phyloP scores from a whole-genome alignment of 768 basidiomycete genomes.

The Termitomyces sp. region DNA sequence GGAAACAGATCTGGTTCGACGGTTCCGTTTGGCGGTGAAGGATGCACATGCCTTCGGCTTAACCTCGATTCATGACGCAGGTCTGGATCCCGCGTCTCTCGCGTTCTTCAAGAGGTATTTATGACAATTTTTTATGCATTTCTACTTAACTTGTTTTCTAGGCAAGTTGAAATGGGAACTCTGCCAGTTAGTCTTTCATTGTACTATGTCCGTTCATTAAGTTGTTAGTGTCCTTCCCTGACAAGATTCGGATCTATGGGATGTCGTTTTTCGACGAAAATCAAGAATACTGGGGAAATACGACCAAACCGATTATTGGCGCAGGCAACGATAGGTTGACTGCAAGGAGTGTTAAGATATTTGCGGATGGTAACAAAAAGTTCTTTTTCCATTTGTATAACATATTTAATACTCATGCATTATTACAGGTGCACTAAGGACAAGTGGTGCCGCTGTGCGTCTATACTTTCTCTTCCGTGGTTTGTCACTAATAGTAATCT shows the following conservation, averaged over 20 bases:
- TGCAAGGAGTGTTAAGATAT: conserved; percentile 74
- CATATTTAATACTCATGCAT: conserved; percentile 1
- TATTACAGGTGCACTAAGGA: conserved; percentile 68
- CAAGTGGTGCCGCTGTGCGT: conserved; percentile 81
- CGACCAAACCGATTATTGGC: conserved; percentile 45
- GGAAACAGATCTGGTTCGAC: conserved; percentile 53
- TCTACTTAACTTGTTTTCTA: conserved; percentile 23
- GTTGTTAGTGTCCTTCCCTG: conserved; percentile 4
- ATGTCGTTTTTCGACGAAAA: conserved; percentile 70
- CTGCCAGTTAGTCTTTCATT: conserved; percentile 47
- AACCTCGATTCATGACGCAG: conserved; percentile 86
- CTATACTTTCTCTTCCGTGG: neutral
- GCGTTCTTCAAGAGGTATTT: conserved; percentile 65
- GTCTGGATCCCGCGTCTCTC: conserved; percentile 60
- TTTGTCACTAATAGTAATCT: neutral
- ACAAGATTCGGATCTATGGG: conserved; percentile 69
- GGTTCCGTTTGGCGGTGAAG: conserved; percentile 55
- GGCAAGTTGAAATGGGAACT: conserved; percentile 52
- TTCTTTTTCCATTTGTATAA: conserved; percentile 1
- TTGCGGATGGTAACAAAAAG: conserved; percentile 53
- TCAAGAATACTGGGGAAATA: conserved; percentile 71
- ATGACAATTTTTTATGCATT: neutral
- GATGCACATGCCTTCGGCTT: conserved; percentile 71
- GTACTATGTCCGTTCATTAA: neutral
- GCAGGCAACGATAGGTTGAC: conserved; percentile 59